These are phyloP conservation scores for Parietaria judaica DNA, from an alignment of 306 rosid species.

Conservation along the genomic window DNA sequence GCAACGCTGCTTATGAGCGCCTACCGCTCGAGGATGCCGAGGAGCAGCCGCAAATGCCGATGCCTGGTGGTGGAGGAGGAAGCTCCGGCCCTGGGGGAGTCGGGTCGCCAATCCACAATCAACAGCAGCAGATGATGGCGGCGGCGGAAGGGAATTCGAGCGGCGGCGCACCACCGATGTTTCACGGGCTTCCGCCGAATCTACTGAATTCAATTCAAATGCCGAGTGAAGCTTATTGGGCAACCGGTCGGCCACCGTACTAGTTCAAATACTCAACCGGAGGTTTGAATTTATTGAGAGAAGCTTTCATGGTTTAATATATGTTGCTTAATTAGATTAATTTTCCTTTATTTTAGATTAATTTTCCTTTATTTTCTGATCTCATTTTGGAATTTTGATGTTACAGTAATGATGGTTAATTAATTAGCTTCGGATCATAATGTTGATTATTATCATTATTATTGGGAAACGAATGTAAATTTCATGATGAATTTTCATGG, in stretches of 20 bases:
- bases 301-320: background rate
- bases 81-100: background rate
- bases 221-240: constrained; percentile 75
- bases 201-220: constrained; percentile 76
- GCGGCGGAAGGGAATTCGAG: constrained; percentile 36
- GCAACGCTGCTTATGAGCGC: constrained; percentile 96
- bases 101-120: constrained; percentile 57
- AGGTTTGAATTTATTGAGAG: constrained; percentile 12
- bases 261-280: constrained; percentile 18
- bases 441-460: background rate
- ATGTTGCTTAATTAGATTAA: too few species aligned
- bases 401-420: background rate
- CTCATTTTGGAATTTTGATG: background rate
- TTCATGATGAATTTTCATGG: constrained; percentile 3
- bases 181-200: constrained; percentile 73
- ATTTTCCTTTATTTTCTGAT: background rate
- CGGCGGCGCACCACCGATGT: constrained; percentile 36
- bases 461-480: background rate
- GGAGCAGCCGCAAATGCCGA: constrained; percentile 33
- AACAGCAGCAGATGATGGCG: constrained; percentile 24
- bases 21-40: constrained; percentile 86
- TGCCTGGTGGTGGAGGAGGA: constrained; percentile 37
- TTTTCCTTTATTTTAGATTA: too few species aligned
- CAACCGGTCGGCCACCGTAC: constrained; percentile 68
- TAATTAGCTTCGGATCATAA: background rate